Conservation (phyloP, 2,329 filamentous ascomycete species). For the Ambrosiella xylebori region DNA sequence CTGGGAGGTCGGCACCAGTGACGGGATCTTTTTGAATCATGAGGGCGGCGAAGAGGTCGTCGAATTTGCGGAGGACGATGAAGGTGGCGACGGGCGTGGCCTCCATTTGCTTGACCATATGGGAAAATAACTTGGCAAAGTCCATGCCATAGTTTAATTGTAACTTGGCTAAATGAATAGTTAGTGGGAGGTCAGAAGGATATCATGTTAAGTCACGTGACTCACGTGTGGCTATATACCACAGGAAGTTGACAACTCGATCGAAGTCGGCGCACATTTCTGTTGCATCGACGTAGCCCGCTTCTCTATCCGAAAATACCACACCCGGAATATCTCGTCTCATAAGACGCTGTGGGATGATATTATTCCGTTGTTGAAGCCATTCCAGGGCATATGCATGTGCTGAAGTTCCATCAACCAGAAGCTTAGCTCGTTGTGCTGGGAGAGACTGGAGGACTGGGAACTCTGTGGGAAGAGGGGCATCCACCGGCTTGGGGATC, state of each 20-base stretch:
- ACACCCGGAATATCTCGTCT: not conserved
- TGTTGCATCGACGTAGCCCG: constrained; percentile 42
- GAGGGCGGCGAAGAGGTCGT: constrained; percentile 66
- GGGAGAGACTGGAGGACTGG: constrained; percentile 1
- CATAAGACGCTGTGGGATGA: constrained; percentile 7
- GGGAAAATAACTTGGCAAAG: constrained; percentile 51
- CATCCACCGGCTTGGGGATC: not conserved
- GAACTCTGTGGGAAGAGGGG: constrained; percentile 5
- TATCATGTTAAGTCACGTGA: constrained; percentile 6
- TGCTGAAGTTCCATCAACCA: constrained; percentile 1
- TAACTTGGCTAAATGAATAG: constrained; percentile 18
- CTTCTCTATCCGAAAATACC: constrained; percentile 24
- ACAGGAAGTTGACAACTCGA: constrained; percentile 59
- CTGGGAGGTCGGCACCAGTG: constrained; percentile 47
- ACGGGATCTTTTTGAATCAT: constrained; percentile 49
- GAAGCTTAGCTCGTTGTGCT: not conserved
- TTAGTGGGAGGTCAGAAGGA: constrained; percentile 42
- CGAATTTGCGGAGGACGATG: constrained; percentile 55
- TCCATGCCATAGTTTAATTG: constrained; percentile 53
- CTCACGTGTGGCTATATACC: constrained; percentile 76
- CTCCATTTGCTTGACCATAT: constrained; percentile 43
- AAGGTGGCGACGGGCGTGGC: constrained; percentile 48
- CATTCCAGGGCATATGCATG: not conserved
- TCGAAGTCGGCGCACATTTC: constrained; percentile 62
- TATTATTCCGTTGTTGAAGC: constrained; percentile 1